Conservation (phyloP, 768 basidiomycete genomes). For the Hygrocybe coccinea region DNA sequence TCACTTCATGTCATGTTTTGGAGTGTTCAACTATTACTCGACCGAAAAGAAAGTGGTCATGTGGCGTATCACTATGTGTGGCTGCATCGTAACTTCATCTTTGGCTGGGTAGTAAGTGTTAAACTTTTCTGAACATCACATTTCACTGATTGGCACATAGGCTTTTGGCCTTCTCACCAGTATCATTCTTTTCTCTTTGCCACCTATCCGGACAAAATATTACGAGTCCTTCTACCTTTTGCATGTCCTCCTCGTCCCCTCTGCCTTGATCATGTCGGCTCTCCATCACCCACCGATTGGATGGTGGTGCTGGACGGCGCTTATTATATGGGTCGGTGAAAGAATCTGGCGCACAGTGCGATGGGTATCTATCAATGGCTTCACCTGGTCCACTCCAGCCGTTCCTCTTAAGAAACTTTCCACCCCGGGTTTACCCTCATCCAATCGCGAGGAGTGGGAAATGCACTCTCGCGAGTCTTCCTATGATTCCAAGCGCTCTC, state of each 20-base stretch:
- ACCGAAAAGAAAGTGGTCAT: constrained; percentile 41
- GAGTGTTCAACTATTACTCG: constrained; percentile 59
- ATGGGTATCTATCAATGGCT: constrained; percentile 58
- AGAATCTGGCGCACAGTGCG: constrained; percentile 50
- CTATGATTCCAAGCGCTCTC: background rate
- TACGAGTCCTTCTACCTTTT: constrained; percentile 64
- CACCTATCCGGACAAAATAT: constrained; percentile 45
- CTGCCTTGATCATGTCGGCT: constrained; percentile 55
- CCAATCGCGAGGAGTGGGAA: constrained; percentile 1
- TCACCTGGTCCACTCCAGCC: constrained; percentile 11
- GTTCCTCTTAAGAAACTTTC: background rate
- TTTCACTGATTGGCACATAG: constrained; percentile 28
- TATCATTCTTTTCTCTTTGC: constrained; percentile 47
- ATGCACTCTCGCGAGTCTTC: background rate
- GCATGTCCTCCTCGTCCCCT: constrained; percentile 59
- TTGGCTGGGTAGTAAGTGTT: constrained; percentile 47
- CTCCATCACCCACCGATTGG: constrained; percentile 63
- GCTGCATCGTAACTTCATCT: constrained; percentile 57
- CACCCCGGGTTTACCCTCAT: background rate
- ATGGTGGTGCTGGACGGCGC: constrained; percentile 66
- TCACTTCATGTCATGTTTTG: constrained; percentile 60
- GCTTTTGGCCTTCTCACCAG: constrained; percentile 53
- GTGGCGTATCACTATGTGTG: constrained; percentile 49
- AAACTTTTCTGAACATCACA: background rate
- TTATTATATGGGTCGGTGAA: constrained; percentile 60